These are phyloP conservation scores for Diplodia intermedia DNA, from an alignment of 2,329 filamentous ascomycete genomes.

Conservation along the genomic window DNA sequence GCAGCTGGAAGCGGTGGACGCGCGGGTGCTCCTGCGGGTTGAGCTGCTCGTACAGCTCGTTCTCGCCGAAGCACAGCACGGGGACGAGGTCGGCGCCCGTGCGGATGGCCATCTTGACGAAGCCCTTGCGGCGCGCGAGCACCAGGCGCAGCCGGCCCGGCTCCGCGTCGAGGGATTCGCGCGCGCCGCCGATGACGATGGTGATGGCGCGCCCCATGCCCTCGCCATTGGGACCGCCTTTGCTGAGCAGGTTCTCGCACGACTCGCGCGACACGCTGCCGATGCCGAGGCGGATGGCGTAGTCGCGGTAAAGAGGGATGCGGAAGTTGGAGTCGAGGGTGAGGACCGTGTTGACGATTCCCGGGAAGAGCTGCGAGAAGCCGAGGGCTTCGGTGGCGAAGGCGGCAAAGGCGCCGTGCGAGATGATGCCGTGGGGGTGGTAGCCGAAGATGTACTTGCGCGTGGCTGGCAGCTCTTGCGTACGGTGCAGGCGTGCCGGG, in stretches of 20 bases:
- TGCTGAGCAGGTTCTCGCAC: constrained; percentile 85
- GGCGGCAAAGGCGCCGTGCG: constrained; percentile 90
- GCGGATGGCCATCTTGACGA: constrained; percentile 89
- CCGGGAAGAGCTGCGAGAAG: constrained; percentile 86
- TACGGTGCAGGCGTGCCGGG: constrained; percentile 86
- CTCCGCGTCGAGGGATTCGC: constrained; percentile 87
- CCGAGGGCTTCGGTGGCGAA: constrained; percentile 91
- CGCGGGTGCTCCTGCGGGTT: constrained; percentile 76
- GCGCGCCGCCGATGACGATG: constrained; percentile 90
- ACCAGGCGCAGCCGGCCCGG: constrained; percentile 80
- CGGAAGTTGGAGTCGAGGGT: constrained; percentile 97
- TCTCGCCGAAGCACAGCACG: constrained; percentile 91
- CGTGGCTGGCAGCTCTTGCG: constrained; percentile 76
- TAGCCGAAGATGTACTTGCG: constrained; percentile 97
- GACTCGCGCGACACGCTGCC: constrained; percentile 89
- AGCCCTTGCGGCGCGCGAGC: constrained; percentile 84
- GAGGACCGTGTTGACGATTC: constrained; percentile 90
- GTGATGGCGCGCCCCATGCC: constrained; percentile 96
- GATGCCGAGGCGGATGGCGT: constrained; percentile 86
- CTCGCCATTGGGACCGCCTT: constrained; percentile 76
- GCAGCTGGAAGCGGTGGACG: constrained; percentile 81
- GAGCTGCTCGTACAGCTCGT: constrained; percentile 93
- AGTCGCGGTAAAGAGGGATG: constrained; percentile 92
- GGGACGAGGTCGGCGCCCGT: constrained; percentile 94
- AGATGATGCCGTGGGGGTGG: constrained; percentile 97